Base-by-base conservation (phyloP, 2,329 filamentous ascomycete species). In the Exophiala phaeomuriformis region DNA sequence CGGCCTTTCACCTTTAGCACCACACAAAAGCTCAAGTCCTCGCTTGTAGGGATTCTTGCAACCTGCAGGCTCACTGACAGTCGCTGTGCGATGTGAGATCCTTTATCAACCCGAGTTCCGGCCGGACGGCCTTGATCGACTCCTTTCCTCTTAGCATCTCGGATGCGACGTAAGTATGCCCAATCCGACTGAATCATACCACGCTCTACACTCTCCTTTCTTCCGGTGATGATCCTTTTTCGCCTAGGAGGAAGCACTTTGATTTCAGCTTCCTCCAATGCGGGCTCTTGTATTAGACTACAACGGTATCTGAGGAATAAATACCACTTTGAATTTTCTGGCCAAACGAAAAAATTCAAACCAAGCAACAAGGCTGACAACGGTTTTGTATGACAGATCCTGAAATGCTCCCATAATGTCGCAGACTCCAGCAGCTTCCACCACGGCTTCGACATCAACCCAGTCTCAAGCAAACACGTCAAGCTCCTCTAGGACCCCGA, bases 241-340 rank as follows among this genome's bases (percentile, higher is more conserved):
- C 66, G 69, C 71, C 70, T 68, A 76, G 73, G 68, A 70, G 70
- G 61, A 66, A 67, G 69, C 72, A 74, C 68, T 72, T 75, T 72
- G 75, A 75, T 77, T 77, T 74, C 72, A 70, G 72, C 72, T 66
- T 69, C 67, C 70, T 71, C 71, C 74, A 60, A 70, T 77, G 74
- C 68, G 69, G 66, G 69, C 66, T 77, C 75, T 75, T 78, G 78
- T 81, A 84, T 85, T 71, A 86, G 87, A 93, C 88, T 93, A 93
- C 87, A 91, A 93, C 88, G 88, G 88, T 93, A 93, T 93, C 88
- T 93, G 88, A 93, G 39, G 50, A 45, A 37, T 27, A 12, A 43
- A 33, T 49, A 10, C 35, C 36, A 30, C 43, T 31, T 39, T 27
- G 4, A 43, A 50, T 42, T 51, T 12, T 47, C 33, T 29, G 4